Conservation (phyloP, 768 basidiomycete species). For the Cyathus striatus region DNA sequence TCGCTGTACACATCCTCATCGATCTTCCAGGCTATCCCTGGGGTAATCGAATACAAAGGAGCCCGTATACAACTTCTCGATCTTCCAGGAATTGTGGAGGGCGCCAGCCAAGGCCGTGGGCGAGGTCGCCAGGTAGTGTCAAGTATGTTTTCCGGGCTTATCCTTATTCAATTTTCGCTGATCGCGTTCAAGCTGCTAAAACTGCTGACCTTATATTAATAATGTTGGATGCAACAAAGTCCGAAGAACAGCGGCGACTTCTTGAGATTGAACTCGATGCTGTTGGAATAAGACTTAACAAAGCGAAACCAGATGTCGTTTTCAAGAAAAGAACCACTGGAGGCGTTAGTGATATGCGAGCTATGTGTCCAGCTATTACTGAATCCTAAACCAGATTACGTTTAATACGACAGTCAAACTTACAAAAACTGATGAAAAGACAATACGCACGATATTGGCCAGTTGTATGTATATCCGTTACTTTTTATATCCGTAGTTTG, state of each 20-base stretch:
- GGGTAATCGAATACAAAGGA: constrained; percentile 94
- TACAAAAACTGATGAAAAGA: constrained; percentile 93
- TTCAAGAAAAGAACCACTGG: constrained; percentile 93
- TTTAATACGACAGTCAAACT: constrained; percentile 91
- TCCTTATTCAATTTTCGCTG: constrained; percentile 2
- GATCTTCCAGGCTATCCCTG: constrained; percentile 77
- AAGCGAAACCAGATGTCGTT: constrained; percentile 85
- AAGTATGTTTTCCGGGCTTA: constrained; percentile 36
- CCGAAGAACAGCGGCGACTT: constrained; percentile 82
- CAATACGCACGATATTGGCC: constrained; percentile 87
- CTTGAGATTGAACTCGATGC: constrained; percentile 94
- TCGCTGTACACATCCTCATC: constrained; percentile 7
- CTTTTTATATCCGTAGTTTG: neutral
- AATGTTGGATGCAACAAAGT: constrained; percentile 92
- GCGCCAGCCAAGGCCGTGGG: constrained; percentile 85
- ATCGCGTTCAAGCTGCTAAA: constrained; percentile 57
- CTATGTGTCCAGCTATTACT: constrained; percentile 3
- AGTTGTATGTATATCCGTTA: constrained; percentile 50
- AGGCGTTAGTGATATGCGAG: constrained; percentile 52
- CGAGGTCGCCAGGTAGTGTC: constrained; percentile 96
- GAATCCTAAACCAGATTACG: constrained; percentile 55
- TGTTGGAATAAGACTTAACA: constrained; percentile 94
- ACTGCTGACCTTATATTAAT: constrained; percentile 91
- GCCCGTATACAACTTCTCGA: constrained; percentile 89
- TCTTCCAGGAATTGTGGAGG: constrained; percentile 94